Conservation (phyloP, 31 red algal species). For the Endocladia muricata region DNA sequence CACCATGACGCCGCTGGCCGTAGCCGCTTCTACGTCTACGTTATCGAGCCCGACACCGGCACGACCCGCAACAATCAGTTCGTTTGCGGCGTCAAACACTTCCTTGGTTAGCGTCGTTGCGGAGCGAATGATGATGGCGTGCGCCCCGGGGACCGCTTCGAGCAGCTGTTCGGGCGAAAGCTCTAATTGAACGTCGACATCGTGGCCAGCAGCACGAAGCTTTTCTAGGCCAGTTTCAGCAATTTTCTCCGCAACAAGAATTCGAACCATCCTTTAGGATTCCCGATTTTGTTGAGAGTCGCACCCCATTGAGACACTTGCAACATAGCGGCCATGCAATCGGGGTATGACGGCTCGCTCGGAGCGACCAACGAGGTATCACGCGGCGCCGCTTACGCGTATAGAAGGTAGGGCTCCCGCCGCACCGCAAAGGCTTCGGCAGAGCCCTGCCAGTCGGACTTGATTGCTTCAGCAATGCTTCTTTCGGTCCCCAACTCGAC, state of each 20-base stretch:
- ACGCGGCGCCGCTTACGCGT: too few relatives aligned
- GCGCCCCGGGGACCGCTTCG: not conserved
- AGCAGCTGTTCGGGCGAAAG: slow-evolving; percentile 19
- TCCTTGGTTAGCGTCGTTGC: slow-evolving; percentile 60
- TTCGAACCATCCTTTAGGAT: too few relatives aligned
- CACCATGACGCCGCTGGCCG: slow-evolving; percentile 59
- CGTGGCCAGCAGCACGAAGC: slow-evolving; percentile 10
- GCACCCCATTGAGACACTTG: too few relatives aligned
- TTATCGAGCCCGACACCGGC: slow-evolving; percentile 76
- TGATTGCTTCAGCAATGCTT: too few relatives aligned
- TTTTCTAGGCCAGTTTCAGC: slow-evolving; percentile 36
- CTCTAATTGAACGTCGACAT: slow-evolving; percentile 21
- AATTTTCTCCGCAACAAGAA: slow-evolving; percentile 65
- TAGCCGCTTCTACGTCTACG: slow-evolving; percentile 44
- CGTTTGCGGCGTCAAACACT: slow-evolving; percentile 19
- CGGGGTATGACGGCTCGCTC: too few relatives aligned
- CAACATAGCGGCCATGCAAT: too few relatives aligned
- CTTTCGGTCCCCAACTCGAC: too few relatives aligned
- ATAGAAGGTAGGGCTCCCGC: too few relatives aligned
- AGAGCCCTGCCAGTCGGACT: too few relatives aligned
- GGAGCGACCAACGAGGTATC: too few relatives aligned
- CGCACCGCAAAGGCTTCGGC: too few relatives aligned
- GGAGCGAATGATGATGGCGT: slow-evolving; percentile 72
- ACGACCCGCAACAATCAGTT: slow-evolving; percentile 54
- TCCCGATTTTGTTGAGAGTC: too few relatives aligned